A percentile compares a stretch with the other conserved stretches of the same genome.
Conservation (phyloP, 495 filamentous ascomycete species). For the Chlorociboria aeruginascens region DNA sequence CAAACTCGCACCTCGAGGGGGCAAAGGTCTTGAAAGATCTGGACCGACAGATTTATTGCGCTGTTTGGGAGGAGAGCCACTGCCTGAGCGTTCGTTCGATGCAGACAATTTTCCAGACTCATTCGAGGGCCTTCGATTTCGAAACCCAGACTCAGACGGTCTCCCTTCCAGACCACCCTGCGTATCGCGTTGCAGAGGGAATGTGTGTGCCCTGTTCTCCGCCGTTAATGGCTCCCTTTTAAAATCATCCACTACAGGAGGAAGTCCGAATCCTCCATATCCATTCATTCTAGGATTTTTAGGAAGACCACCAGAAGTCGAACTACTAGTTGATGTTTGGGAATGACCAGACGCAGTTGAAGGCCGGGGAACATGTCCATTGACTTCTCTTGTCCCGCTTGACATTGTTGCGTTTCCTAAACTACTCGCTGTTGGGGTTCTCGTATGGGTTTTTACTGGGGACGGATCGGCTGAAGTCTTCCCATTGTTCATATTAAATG, state of each 20-base stretch:
- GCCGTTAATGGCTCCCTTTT: conserved; percentile 24
- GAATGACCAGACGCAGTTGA: conserved; percentile 13
- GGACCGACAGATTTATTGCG: conserved; percentile 33
- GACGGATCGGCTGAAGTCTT: background rate
- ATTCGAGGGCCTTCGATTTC: conserved; percentile 22
- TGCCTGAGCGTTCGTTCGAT: conserved; percentile 17
- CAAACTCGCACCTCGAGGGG: conserved; percentile 32
- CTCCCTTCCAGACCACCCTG: conserved; percentile 29
- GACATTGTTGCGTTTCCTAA: conserved; percentile 8
- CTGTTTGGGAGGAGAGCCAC: background rate
- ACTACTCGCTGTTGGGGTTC: conserved; percentile 7
- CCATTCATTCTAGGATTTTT: conserved; percentile 33
- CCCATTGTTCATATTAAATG: conserved; percentile 39
- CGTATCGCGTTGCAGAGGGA: conserved; percentile 31
- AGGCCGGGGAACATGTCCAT: conserved; percentile 5
- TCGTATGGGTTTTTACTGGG: conserved; percentile 7
- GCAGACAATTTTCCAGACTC: conserved; percentile 12
- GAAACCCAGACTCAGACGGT: conserved; percentile 32
- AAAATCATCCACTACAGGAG: conserved; percentile 21
- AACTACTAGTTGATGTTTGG: conserved; percentile 26
- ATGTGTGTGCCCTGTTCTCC: conserved; percentile 41
- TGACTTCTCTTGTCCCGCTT: background rate
- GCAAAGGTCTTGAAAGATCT: conserved; percentile 35
- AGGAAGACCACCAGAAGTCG: conserved; percentile 24
- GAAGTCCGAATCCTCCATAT: conserved; percentile 36